Conservation (phyloP, 768 basidiomycete species). For the Lactarius evosmus region DNA sequence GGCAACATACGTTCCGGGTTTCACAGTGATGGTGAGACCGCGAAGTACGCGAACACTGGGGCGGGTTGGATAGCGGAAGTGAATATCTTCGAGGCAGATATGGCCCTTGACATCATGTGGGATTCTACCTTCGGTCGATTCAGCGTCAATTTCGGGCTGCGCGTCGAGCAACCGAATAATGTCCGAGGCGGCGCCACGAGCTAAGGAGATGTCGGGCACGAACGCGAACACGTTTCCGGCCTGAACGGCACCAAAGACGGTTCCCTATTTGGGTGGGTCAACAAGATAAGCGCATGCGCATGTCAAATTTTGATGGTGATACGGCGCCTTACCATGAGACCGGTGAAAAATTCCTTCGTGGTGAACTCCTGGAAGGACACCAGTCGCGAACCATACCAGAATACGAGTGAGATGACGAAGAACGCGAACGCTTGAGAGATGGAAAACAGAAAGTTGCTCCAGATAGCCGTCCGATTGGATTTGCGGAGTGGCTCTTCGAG, state of each 20-base stretch:
- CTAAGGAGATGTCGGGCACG: conserved; percentile 83
- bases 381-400: conserved; percentile 69
- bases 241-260: conserved; percentile 75
- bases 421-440: conserved; percentile 71
- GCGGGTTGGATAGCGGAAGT: conserved; percentile 86
- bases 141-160: conserved; percentile 70
- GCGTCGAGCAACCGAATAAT: conserved; percentile 73
- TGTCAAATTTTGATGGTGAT: neutral
- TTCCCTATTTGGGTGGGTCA: conserved; percentile 45
- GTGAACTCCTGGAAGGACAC: conserved; percentile 53
- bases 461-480: conserved; percentile 60
- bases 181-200: conserved; percentile 69
- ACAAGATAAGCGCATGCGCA: neutral
- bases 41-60: conserved; percentile 78
- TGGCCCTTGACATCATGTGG: conserved; percentile 49
- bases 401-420: conserved; percentile 76
- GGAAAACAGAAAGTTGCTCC: conserved; percentile 61
- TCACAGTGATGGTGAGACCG: conserved; percentile 60
- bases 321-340: conserved; percentile 60
- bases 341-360: conserved; percentile 73
- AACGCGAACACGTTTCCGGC: conserved; percentile 79
- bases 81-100: conserved; percentile 69
- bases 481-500: conserved; percentile 66
- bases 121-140: conserved; percentile 60
- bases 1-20: conserved; percentile 74